Evolutionary conservation across 345 rosid genomes (phyloP).

Genomic region (Durio zibethinus): DNA sequence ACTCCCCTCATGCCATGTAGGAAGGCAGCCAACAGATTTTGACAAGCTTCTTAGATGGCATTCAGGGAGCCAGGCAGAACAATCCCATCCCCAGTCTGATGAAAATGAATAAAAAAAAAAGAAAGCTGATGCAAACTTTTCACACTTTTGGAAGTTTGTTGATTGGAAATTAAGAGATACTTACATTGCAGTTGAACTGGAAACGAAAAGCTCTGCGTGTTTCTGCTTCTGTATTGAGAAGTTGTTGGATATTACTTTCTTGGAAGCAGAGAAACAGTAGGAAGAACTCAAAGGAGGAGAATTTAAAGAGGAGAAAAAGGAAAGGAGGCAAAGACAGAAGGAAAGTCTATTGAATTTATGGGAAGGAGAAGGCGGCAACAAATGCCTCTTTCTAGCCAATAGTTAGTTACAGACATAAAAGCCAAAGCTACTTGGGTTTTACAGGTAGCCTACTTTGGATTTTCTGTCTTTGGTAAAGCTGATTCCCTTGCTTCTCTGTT

Average conservation of each 20-base stretch:
- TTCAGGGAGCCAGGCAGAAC: constrained; percentile 70
- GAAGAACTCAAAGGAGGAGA: not conserved
- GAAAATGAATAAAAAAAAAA: not conserved
- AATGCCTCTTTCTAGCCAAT: not conserved
- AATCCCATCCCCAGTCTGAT: not conserved
- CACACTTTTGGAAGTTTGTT: not conserved
- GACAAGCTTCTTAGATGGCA: constrained; percentile 50
- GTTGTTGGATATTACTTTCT: no score
- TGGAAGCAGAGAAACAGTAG: not conserved
- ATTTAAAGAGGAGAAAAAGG: not conserved
- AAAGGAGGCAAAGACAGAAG: constrained; percentile 6
- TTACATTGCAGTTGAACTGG: not conserved
- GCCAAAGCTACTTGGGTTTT: constrained; percentile 39
- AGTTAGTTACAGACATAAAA: constrained; percentile 20
- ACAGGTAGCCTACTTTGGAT: constrained; percentile 27
- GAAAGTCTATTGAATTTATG: constrained; percentile 19
- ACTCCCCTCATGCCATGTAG: constrained; percentile 55
- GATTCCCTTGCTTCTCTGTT: no score
- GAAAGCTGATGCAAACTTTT: not conserved
- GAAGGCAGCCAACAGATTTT: constrained; percentile 33
- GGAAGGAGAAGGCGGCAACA: constrained; percentile 22
- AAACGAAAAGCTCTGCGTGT: not conserved
- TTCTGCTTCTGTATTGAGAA: not conserved
- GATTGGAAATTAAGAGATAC: not conserved
- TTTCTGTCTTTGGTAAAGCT: constrained; percentile 9